Evolutionary conservation across 768 basidiomycete species (phyloP).

Genomic region (Tulasnella sp.): DNA sequence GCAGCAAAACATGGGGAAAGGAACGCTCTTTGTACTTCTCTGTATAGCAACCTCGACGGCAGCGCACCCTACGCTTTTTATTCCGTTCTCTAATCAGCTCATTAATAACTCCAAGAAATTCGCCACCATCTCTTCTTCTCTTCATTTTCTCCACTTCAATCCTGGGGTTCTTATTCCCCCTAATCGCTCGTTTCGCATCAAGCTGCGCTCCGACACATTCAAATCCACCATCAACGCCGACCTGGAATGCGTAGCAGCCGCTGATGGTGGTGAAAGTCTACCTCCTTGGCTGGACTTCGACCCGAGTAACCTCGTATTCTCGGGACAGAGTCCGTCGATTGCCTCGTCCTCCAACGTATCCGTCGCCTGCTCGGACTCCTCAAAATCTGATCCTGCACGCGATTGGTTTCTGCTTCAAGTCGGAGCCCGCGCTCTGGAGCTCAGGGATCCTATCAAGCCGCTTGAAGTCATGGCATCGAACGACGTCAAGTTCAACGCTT

Average conservation of each 20-base stretch:
- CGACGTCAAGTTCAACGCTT: background rate
- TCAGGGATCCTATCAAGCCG: background rate
- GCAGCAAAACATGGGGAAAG: background rate
- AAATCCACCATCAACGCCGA: background rate
- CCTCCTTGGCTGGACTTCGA: background rate
- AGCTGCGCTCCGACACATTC: background rate
- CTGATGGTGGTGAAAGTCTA: background rate
- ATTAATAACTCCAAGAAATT: background rate
- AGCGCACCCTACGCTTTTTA: background rate
- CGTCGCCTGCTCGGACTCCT: background rate
- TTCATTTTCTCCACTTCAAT: background rate
- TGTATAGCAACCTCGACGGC: background rate
- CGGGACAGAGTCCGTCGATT: background rate
- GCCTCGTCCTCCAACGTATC: background rate
- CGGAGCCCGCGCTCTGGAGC: background rate
- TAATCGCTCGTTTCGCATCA: background rate
- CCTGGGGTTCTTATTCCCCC: background rate
- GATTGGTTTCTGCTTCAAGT: constrained; percentile 2
- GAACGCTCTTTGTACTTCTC: background rate
- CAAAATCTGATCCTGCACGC: background rate
- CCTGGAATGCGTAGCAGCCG: background rate
- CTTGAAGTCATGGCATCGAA: background rate
- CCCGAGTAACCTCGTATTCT: background rate
- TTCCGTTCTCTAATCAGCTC: background rate
- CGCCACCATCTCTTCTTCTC: background rate